Conservation (phyloP, 768 basidiomycete species). For the Boletellus ananiceps region DNA sequence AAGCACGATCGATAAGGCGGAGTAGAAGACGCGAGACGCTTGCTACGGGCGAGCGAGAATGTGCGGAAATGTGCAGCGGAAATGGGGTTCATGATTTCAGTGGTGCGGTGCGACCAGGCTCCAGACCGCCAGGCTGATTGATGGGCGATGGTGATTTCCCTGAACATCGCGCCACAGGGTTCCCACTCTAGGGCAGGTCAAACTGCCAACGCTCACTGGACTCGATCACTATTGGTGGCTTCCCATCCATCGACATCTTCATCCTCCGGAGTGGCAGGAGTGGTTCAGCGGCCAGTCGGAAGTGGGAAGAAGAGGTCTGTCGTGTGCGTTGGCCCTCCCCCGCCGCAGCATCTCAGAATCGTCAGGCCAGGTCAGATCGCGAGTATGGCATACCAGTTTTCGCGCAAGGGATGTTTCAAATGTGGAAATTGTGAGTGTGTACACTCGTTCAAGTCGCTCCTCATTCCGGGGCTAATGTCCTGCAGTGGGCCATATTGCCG, state of each 20-base stretch:
- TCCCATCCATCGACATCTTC: conserved; percentile 37
- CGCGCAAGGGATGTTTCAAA: conserved; percentile 89
- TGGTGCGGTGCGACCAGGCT: conserved; percentile 1
- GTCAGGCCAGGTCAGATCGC: conserved; percentile 40
- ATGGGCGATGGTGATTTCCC: conserved; percentile 5
- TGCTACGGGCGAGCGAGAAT: conserved; percentile 13
- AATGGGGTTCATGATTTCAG: conserved; percentile 20
- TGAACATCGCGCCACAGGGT: conserved; percentile 28
- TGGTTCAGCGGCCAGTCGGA: conserved; percentile 61
- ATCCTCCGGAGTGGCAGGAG: conserved; percentile 65
- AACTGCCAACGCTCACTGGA: conserved; percentile 10
- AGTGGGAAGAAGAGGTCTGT: conserved; percentile 70
- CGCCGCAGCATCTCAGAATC: conserved; percentile 16
- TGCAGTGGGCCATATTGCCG: conserved; percentile 88
- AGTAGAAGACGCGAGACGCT: conserved; percentile 24
- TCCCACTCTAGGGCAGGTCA: conserved; percentile 33
- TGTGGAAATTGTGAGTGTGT: conserved; percentile 79
- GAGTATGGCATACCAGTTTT: conserved; percentile 75
- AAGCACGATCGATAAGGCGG: conserved; percentile 30
- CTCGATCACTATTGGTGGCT: conserved; percentile 16
- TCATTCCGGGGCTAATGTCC: conserved; percentile 10
- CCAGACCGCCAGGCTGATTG: conserved; percentile 9
- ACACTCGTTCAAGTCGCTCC: conserved; percentile 8
- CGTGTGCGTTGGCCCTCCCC: background rate
- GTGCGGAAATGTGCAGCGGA: conserved; percentile 22